Evolutionary conservation across 1,284 basidiomycete species (phyloP).

Genomic region (Sporisorium iseilematis-ciliati): DNA sequence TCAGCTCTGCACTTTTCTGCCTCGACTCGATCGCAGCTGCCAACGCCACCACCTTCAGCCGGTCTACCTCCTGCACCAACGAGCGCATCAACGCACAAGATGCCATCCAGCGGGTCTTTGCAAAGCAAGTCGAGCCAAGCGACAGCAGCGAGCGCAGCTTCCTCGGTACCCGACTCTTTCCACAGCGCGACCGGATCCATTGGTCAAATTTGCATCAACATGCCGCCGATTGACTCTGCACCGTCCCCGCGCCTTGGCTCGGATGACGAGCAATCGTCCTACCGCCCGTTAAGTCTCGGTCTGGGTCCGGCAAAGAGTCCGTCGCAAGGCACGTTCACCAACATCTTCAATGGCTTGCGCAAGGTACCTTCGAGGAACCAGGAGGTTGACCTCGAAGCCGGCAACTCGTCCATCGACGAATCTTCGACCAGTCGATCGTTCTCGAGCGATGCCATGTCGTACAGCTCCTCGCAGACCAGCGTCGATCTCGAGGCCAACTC

Average conservation of each 20-base stretch:
- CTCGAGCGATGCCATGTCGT: constrained; percentile 42
- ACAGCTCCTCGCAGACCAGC: constrained; percentile 51
- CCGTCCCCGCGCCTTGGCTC: constrained; percentile 7
- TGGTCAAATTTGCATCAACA: constrained; percentile 38
- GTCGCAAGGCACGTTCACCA: constrained; percentile 42
- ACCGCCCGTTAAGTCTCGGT: constrained; percentile 50
- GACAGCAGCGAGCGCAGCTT: constrained; percentile 11
- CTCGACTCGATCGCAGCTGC: constrained; percentile 25
- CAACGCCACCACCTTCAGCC: constrained; percentile 41
- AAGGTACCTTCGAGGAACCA: constrained; percentile 13
- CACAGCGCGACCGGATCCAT: constrained; percentile 42
- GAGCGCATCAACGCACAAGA: constrained; percentile 30
- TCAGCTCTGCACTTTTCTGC: constrained; percentile 14
- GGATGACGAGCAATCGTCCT: constrained; percentile 18
- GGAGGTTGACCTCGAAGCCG: constrained; percentile 38
- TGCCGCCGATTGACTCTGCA: constrained; percentile 20
- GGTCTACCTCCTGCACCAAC: constrained; percentile 41
- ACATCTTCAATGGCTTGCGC: constrained; percentile 32
- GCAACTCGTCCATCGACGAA: constrained; percentile 23
- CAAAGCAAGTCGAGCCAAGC: constrained; percentile 40
- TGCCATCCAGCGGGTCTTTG: constrained; percentile 30
- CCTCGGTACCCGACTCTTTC: constrained; percentile 23
- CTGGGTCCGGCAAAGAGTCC: constrained; percentile 37
- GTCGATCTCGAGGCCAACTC: constrained; percentile 37
- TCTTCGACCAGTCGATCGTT: constrained; percentile 22